Percentiles rank a stretch among this genome's conserved stretches.
These are phyloP conservation scores for Cercospora sp. DNA, from an alignment of 2,329 filamentous ascomycete genomes.

Conservation along the genomic window DNA sequence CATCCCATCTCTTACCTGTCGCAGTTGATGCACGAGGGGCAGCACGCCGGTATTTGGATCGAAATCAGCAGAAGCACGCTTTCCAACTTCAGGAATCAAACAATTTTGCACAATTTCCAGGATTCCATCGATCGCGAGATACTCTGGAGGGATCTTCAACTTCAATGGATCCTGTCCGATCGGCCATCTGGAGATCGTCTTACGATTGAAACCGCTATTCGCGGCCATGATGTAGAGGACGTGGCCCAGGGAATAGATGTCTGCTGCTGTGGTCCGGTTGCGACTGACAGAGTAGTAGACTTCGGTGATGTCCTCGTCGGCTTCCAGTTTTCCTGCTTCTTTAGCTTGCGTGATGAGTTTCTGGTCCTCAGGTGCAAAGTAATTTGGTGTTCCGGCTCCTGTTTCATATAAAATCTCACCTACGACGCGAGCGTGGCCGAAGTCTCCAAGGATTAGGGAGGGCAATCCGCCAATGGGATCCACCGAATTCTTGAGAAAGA, in stretches of 20 bases:
- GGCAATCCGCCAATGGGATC: background rate
- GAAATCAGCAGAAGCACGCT: background rate
- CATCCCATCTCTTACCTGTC: background rate
- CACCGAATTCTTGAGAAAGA: background rate
- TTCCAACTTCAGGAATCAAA: background rate
- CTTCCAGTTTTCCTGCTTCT: background rate
- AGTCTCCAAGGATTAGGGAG: background rate
- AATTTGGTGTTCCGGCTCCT: background rate
- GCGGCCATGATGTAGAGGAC: background rate
- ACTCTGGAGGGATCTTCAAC: background rate
- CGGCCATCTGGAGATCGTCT: background rate
- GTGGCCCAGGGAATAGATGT: background rate
- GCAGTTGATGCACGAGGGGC: background rate
- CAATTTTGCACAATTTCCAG: background rate
- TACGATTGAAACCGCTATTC: too few relatives aligned
- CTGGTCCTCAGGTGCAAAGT: background rate
- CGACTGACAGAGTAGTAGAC: background rate
- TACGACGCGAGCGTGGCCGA: background rate
- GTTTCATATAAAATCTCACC: background rate
- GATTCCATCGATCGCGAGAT: background rate
- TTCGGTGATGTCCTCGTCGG: background rate
- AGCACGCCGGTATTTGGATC: background rate
- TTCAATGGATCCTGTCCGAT: background rate
- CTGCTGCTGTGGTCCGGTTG: background rate
- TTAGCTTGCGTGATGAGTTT: background rate